phyloP scores from a whole-genome alignment of 768 basidiomycete species.

The Asterophora lycoperdoides region DNA sequence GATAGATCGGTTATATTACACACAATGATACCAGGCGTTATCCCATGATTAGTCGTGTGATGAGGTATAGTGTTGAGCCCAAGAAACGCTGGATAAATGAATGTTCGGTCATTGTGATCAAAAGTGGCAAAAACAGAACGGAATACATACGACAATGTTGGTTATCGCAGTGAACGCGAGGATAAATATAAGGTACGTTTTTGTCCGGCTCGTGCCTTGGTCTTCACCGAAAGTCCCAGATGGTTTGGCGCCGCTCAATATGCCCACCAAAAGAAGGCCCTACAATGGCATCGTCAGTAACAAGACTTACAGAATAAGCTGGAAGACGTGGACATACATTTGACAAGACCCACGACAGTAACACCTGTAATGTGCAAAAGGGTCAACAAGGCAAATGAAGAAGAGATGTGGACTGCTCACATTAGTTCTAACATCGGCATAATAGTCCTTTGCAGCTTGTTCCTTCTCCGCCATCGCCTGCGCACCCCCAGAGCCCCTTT shows the following conservation, averaged over 20 bases:
- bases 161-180: conserved; percentile 78
- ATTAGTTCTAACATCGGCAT: conserved; percentile 83
- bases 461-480: conserved; percentile 59
- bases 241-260: conserved; percentile 56
- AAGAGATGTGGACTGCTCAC: conserved; percentile 25
- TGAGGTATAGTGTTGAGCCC: conserved; percentile 28
- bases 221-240: conserved; percentile 55
- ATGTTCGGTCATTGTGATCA: conserved; percentile 2
- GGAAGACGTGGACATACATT: conserved; percentile 46
- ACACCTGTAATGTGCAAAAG: conserved; percentile 34
- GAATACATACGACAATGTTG: conserved; percentile 49
- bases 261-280: conserved; percentile 66
- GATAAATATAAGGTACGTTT: conserved; percentile 76
- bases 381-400: background rate
- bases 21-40: conserved; percentile 9
- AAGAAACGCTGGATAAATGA: conserved; percentile 22
- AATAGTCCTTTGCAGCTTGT: conserved; percentile 77
- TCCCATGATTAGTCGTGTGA: conserved; percentile 26
- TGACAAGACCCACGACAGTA: conserved; percentile 79
- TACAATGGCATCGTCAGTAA: conserved; percentile 23
- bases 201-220: conserved; percentile 51
- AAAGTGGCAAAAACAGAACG: conserved; percentile 1
- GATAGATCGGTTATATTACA: conserved; percentile 1
- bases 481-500: conserved; percentile 24
- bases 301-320: background rate